phyloP scores from a whole-genome alignment of 805 yeast species.

The Zygoascus flipseniorum region DNA sequence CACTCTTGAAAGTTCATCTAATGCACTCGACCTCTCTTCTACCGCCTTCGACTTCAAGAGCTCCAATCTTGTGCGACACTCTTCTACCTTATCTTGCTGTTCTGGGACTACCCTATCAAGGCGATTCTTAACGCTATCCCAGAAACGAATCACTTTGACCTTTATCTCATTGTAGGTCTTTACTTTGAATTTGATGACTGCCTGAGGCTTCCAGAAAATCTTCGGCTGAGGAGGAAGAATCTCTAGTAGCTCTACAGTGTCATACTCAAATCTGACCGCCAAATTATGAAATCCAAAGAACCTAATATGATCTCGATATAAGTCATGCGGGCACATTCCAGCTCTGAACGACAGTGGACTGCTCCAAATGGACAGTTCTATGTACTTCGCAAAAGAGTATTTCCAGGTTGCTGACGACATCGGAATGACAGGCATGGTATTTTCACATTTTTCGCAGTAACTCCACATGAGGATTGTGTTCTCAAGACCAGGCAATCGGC shows the following conservation, averaged over 20 bases:
- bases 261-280: constrained; percentile 72
- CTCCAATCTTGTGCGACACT: constrained; percentile 52
- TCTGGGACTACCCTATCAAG: constrained; percentile 72
- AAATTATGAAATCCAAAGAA: constrained; percentile 75
- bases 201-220: constrained; percentile 62
- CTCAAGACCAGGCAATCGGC: constrained; percentile 50
- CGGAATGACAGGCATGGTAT: constrained; percentile 65
- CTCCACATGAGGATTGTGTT: constrained; percentile 85
- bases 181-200: constrained; percentile 58
- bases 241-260: constrained; percentile 67
- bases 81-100: constrained; percentile 59
- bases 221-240: constrained; percentile 68
- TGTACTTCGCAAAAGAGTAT: constrained; percentile 85
- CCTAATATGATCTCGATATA: constrained; percentile 70
- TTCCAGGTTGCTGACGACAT: constrained; percentile 86
- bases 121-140: constrained; percentile 62
- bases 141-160: constrained; percentile 50
- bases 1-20: constrained; percentile 39
- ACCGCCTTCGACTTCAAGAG: constrained; percentile 47
- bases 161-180: constrained; percentile 49
- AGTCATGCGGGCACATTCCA: constrained; percentile 71
- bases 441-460: constrained; percentile 71
- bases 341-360: constrained; percentile 45
- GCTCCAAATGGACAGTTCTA: constrained; percentile 80
- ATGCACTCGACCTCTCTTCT: constrained; percentile 42